Evolutionary conservation across 148 eudicot genomes (phyloP).

Genomic region (Nyssa sinensis): DNA sequence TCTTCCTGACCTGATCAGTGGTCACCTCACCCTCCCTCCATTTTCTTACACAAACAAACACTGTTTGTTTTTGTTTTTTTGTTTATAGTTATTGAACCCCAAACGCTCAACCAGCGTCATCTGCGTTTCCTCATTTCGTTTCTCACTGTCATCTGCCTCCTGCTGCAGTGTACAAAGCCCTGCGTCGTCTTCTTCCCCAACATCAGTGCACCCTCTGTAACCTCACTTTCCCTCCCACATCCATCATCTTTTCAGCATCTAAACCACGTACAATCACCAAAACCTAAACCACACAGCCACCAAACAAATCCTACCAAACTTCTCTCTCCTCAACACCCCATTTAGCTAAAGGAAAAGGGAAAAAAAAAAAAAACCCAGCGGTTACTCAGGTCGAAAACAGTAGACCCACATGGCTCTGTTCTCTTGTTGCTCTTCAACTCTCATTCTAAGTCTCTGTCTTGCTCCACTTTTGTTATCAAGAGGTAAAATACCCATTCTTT

Average conservation of each 20-base stretch:
- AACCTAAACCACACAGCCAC: not conserved
- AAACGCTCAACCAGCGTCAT: no score
- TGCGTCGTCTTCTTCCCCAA: not conserved
- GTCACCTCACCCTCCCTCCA: no score
- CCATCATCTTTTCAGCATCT: not conserved
- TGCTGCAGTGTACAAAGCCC: slow-evolving; percentile 3
- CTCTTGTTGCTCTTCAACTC: slow-evolving; percentile 6
- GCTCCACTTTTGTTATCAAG: slow-evolving; percentile 22
- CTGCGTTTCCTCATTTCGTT: no score
- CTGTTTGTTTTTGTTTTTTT: no score
- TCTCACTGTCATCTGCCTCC: not conserved
- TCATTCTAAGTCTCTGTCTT: slow-evolving; percentile 16
- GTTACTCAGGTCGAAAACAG: not conserved
- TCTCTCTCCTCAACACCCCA: not conserved
- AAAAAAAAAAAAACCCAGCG: not conserved
- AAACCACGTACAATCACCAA: not conserved
- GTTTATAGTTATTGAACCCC: not conserved
- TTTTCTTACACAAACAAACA: no score
- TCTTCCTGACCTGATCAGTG: no score
- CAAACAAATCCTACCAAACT: not conserved
- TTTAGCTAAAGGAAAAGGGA: not conserved
- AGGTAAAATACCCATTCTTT: slow-evolving; percentile 7
- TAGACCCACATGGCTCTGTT: slow-evolving; percentile 25
- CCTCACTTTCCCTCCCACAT: not conserved
- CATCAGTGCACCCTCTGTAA: not conserved